Evolutionary conservation across 2,329 filamentous ascomycete species (phyloP).

Genomic region (Chrysosporium queenslandicum): DNA sequence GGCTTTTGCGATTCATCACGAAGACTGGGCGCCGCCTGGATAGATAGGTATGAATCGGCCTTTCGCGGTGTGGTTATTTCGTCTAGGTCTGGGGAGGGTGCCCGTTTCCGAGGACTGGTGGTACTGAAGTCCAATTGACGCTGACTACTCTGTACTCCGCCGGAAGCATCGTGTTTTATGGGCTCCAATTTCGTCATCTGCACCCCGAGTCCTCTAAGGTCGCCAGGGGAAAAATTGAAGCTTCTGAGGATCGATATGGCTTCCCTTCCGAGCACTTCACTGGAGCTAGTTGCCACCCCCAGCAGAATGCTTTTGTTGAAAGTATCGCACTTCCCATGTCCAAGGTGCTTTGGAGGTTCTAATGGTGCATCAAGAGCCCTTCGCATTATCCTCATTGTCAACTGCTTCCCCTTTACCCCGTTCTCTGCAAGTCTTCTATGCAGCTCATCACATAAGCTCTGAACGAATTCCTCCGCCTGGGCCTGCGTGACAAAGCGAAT

Average conservation of each 20-base stretch:
- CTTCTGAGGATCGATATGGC: conserved; percentile 73
- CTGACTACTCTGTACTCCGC: conserved; percentile 63
- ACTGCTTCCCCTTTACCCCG: conserved; percentile 71
- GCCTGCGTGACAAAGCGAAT: conserved; percentile 84
- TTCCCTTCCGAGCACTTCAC: conserved; percentile 64
- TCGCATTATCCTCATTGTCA: conserved; percentile 93
- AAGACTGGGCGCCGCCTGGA: conserved; percentile 26
- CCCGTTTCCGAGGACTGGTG: conserved; percentile 21
- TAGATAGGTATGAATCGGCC: conserved; percentile 22
- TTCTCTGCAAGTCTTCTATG: conserved; percentile 72
- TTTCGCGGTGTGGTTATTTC: conserved; percentile 37
- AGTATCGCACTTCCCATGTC: conserved; percentile 87
- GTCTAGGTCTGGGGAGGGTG: conserved; percentile 39
- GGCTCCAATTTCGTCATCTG: conserved; percentile 89
- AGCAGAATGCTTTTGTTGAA: conserved; percentile 82
- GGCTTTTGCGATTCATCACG: conserved; percentile 45
- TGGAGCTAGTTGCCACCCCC: conserved; percentile 71
- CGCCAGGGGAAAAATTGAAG: conserved; percentile 76
- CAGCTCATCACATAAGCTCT: conserved; percentile 74
- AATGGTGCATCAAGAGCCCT: conserved; percentile 75
- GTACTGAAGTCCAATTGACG: conserved; percentile 62
- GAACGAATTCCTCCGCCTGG: conserved; percentile 89
- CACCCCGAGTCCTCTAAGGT: conserved; percentile 82
- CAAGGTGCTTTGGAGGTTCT: conserved; percentile 85
- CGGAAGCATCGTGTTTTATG: conserved; percentile 48